These are phyloP conservation scores for Trichopus zeylanicus DNA, from an alignment of 116 monocot species.

Conservation along the genomic window DNA sequence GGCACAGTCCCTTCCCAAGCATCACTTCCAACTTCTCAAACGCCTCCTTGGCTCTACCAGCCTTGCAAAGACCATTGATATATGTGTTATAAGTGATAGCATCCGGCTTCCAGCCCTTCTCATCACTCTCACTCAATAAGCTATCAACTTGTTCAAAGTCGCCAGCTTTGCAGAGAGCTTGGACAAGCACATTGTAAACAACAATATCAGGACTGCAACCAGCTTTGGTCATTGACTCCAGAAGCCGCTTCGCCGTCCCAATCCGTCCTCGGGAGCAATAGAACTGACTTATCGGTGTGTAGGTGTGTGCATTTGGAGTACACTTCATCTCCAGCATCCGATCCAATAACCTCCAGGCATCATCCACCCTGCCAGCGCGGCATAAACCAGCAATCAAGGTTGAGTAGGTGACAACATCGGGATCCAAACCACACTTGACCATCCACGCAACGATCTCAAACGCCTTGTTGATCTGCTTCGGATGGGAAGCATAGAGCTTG, in stretches of 20 bases:
- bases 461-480: constrained; percentile 14
- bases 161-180: constrained; percentile 25
- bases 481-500: constrained; percentile 18
- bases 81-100: constrained; percentile 35
- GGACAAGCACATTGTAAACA: constrained; percentile 28
- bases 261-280: constrained; percentile 18
- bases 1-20: constrained; percentile 21
- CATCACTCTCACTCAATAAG: constrained; percentile 17
- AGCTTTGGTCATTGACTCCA: constrained; percentile 18
- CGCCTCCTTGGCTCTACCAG: constrained; percentile 11
- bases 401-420: constrained; percentile 25
- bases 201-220: constrained; percentile 23
- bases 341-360: constrained; percentile 24
- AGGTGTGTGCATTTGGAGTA: constrained; percentile 19
- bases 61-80: constrained; percentile 36
- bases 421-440: constrained; percentile 13
- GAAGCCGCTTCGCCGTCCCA: constrained; percentile 14
- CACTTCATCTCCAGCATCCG: constrained; percentile 23
- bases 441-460: constrained; percentile 10
- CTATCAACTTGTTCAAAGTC: constrained; percentile 27
- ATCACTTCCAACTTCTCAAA: constrained; percentile 29
- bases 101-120: constrained; percentile 30
- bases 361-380: constrained; percentile 16
- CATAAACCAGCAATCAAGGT: constrained; percentile 28
- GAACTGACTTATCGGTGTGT: constrained; percentile 28